Conservation (phyloP, 1,284 basidiomycete genomes). For the Tetrapyrgos nigripes region DNA sequence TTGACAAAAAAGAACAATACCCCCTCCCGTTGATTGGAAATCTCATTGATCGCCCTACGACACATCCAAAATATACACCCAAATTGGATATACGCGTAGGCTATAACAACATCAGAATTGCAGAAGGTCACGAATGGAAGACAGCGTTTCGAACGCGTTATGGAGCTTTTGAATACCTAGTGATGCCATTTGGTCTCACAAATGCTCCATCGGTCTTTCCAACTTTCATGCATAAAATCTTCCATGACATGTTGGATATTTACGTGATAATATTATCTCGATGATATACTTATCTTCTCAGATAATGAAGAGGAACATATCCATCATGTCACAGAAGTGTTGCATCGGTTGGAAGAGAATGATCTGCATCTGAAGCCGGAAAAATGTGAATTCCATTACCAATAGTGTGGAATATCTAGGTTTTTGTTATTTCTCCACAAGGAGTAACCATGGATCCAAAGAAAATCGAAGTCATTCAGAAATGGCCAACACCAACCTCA, state of each 20-base stretch:
- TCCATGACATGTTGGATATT: constrained; percentile 37
- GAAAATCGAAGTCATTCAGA: constrained; percentile 5
- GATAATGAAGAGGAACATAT: constrained; percentile 22
- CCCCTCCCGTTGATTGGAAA: constrained; percentile 2
- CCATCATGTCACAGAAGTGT: constrained; percentile 32
- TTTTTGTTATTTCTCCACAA: not conserved
- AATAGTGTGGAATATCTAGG: constrained; percentile 10
- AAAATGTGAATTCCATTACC: constrained; percentile 45
- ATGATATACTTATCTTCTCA: constrained; percentile 36
- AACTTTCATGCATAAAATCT: constrained; percentile 44
- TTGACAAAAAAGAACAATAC: not conserved
- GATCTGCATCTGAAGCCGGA: constrained; percentile 40
- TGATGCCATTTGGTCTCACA: too few relatives aligned
- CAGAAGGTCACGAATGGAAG: constrained; percentile 2
- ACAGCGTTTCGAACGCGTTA: constrained; percentile 6
- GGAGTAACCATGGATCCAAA: constrained; percentile 9
- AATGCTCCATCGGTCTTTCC: constrained; percentile 28
- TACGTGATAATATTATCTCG: constrained; percentile 39
- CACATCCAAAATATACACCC: not conserved
- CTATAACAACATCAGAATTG: constrained; percentile 2
- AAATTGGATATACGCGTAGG: constrained; percentile 5
- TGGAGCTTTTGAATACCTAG: too few relatives aligned
- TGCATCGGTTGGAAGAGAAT: constrained; percentile 37
- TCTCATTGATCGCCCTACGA: not conserved
- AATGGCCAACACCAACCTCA: constrained; percentile 13